A percentile compares a stretch with the other conserved stretches of the same genome.
Evolutionary conservation across 2,329 filamentous ascomycete genomes (phyloP).

Genomic region (Calonectria fujianensis): DNA sequence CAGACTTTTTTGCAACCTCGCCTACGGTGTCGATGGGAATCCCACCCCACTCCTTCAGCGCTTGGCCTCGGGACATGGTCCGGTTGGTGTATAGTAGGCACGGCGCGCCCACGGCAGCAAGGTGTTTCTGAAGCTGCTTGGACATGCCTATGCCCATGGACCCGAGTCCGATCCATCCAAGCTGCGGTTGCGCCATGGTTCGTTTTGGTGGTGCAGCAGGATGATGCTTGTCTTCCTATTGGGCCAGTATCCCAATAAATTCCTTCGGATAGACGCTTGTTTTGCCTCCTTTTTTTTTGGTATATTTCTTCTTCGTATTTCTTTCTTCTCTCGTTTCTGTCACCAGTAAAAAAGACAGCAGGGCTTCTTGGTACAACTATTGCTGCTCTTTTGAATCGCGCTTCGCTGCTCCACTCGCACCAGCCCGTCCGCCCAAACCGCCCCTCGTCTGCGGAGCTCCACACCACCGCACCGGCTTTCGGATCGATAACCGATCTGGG

Average conservation of each 20-base stretch:
- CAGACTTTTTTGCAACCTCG: slow-evolving; percentile 59
- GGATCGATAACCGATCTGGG: slow-evolving; percentile 16
- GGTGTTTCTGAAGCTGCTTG: slow-evolving; percentile 63
- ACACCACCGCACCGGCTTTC: slow-evolving; percentile 9
- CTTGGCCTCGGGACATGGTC: slow-evolving; percentile 61
- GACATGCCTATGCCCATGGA: slow-evolving; percentile 67
- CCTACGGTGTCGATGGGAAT: slow-evolving; percentile 59
- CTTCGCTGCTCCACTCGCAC: not conserved
- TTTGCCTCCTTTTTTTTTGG: not conserved
- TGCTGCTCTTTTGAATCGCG: slow-evolving; percentile 12
- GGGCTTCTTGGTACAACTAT: not conserved
- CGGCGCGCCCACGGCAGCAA: slow-evolving; percentile 57
- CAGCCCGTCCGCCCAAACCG: not conserved
- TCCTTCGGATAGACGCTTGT: not conserved
- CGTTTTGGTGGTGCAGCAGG: not conserved
- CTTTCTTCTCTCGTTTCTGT: not conserved
- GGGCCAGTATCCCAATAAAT: too few relatives aligned
- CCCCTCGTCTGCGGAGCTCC: slow-evolving; percentile 19
- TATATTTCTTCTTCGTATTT: too few relatives aligned
- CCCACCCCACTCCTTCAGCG: slow-evolving; percentile 59
- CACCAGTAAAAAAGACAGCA: too few relatives aligned
- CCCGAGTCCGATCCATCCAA: slow-evolving; percentile 59
- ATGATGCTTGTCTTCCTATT: not conserved
- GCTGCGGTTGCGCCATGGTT: slow-evolving; percentile 31
- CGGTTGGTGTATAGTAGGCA: slow-evolving; percentile 62